Conservation (phyloP, 2,329 filamentous ascomycete species). For the Beauveria sp. region DNA sequence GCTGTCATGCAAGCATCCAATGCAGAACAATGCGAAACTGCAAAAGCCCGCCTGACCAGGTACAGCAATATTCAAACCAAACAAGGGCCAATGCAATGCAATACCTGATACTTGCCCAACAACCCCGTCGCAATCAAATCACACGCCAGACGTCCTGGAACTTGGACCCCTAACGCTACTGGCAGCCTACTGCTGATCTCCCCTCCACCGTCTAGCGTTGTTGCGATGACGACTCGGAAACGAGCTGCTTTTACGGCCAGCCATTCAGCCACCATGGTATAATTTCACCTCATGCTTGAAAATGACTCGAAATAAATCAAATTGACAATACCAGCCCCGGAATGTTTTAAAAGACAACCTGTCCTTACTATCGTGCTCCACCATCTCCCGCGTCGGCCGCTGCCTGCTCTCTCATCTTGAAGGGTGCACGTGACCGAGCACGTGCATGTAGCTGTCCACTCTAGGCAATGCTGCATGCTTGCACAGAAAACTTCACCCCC, state of each 20-base stretch:
- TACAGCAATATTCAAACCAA: background rate
- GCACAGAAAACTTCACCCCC: conserved; percentile 12
- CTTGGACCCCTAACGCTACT: conserved; percentile 1
- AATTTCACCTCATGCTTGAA: background rate
- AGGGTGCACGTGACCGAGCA: conserved; percentile 1
- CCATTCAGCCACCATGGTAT: background rate
- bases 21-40: no score
- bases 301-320: background rate
- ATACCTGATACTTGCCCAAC: background rate
- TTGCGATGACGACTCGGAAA: background rate
- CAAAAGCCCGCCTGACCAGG: background rate
- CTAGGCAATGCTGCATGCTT: conserved; percentile 11
- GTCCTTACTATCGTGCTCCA: background rate
- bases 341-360: background rate
- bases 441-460: background rate
- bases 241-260: background rate
- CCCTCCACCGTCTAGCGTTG: background rate
- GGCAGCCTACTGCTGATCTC: background rate
- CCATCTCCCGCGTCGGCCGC: background rate
- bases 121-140: background rate
- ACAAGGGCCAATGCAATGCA: background rate
- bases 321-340: no score
- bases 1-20: no score
- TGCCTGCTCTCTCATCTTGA: background rate
- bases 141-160: background rate